phyloP scores from a whole-genome alignment of 179 eudicot genomes.

The Vitellaria paradoxa region DNA sequence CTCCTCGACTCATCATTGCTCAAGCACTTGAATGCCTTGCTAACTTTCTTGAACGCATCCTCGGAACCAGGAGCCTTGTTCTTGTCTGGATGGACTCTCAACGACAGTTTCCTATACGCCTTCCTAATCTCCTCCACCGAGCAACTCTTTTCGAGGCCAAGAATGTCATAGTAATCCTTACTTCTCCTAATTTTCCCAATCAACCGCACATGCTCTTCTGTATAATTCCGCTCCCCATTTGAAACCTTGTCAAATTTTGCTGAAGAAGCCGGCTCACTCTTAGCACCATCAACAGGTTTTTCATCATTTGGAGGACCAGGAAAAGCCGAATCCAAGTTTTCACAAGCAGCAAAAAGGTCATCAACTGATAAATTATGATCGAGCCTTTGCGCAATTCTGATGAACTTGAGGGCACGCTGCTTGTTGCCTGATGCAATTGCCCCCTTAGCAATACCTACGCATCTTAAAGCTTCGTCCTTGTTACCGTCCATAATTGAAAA shows the following conservation, averaged over 20 bases:
- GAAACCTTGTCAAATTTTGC: conserved; percentile 31
- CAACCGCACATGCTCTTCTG: conserved; percentile 76
- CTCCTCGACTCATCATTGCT: conserved; percentile 83
- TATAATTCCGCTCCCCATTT: conserved; percentile 61
- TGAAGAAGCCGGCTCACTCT: conserved; percentile 10
- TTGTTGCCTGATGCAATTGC: conserved; percentile 87
- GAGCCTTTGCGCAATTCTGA: conserved; percentile 74
- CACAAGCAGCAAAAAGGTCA: conserved; percentile 70
- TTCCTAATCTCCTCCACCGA: conserved; percentile 80
- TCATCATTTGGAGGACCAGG: conserved; percentile 43
- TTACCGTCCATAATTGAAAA: conserved; percentile 66
- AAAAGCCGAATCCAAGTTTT: conserved; percentile 48
- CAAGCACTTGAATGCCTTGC: conserved; percentile 92
- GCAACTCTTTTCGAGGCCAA: conserved; percentile 79
- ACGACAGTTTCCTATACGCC: conserved; percentile 89
- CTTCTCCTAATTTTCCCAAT: conserved; percentile 63
- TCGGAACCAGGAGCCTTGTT: conserved; percentile 96
- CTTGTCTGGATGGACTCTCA: conserved; percentile 98
- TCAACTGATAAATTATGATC: conserved; percentile 56
- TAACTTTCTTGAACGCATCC: conserved; percentile 93
- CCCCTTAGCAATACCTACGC: conserved; percentile 69
- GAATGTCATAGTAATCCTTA: conserved; percentile 79
- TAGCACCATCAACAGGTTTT: conserved; percentile 20
- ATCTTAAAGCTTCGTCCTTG: conserved; percentile 88
- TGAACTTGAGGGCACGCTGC: conserved; percentile 74